Base-by-base conservation (phyloP, 1,284 basidiomycete species). In the Pisolithus thermaeus region DNA sequence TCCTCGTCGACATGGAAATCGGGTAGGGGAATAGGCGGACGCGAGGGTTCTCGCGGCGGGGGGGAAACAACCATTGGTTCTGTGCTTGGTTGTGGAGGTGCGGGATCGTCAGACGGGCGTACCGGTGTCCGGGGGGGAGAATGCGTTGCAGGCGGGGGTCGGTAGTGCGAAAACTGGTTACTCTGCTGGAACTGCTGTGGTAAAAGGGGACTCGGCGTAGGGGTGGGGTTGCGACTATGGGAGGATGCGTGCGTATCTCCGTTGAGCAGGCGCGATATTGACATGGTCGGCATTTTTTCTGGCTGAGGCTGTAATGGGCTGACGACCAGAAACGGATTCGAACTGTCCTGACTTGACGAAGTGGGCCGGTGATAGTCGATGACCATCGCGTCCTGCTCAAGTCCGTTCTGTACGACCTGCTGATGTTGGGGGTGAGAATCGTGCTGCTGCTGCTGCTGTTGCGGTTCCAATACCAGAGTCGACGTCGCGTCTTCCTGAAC, bases 21-120 rank as follows among this genome's bases (percentile, higher is more conserved):
- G 1, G 87, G 87, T 3, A 83, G 70, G 4, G 79, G 78, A 0
- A 83, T 81, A 0, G 83, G 84, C 2, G 77, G 73, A 39, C 79
- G 75, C 49, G 83, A 81, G 35, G 73, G 68, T 49, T 71, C 69
- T 3, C 71, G 70, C 18, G 61, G 56, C 27, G 69, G 68, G 23
- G 69, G 69, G 20, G 64, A 58, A 25, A 63, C 55, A 9, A 61
- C 40, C 46, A 65, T 49, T 23, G 35, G 43, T 45, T 67, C 52
- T 47, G 42, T 18, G 52, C 43, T 3, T 46, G 16, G 16, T 11
- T 23, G 20, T 22, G 14, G 8, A 43, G 42, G 40, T 14, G 32
- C 4, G 43, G 48, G 55, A 30, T 56, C 50, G 11, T 32, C 25
- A 1, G 38, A 43, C 16, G 42, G 11, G 5, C 20, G 50, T 18